Evolutionary conservation across 164 flowering plant species (phyloP).

Genomic region (Liquidambar formosana): DNA sequence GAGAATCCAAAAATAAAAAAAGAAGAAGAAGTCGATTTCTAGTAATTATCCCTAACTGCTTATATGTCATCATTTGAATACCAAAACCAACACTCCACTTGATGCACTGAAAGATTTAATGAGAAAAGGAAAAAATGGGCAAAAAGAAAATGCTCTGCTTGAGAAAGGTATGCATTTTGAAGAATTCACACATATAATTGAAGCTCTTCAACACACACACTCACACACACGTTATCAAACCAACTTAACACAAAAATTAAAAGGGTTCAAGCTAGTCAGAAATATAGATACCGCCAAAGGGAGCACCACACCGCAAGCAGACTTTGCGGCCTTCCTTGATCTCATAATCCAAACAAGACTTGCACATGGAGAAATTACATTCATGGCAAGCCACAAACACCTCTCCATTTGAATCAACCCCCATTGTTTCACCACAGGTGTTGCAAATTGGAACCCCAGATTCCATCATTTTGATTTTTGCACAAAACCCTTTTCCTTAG

Average conservation of each 20-base stretch:
- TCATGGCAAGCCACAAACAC: conserved; percentile 82
- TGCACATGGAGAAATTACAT: conserved; percentile 78
- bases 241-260: background rate
- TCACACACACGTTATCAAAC: too few relatives aligned
- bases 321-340: conserved; percentile 66
- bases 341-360: conserved; percentile 63
- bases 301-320: conserved; percentile 73
- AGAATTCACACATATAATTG: too few relatives aligned
- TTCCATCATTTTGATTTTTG: conserved; percentile 59
- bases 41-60: too few relatives aligned
- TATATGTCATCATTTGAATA: too few relatives aligned
- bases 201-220: too few relatives aligned
- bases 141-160: too few relatives aligned
- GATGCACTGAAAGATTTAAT: too few relatives aligned
- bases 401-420: conserved; percentile 58
- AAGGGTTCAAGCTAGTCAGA: background rate
- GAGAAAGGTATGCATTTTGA: too few relatives aligned
- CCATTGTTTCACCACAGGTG: conserved; percentile 76
- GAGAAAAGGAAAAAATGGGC: too few relatives aligned
- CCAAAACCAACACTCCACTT: too few relatives aligned
- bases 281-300: conserved; percentile 41
- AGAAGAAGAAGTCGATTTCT: too few relatives aligned
- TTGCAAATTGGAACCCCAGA: conserved; percentile 70
- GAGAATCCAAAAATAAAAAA: too few relatives aligned
- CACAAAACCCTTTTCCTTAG: background rate